A percentile compares a stretch with the other conserved stretches of the same genome.
These are phyloP conservation scores for Venturia pyrina DNA, from an alignment of 2,329 filamentous ascomycete species.

Conservation along the genomic window DNA sequence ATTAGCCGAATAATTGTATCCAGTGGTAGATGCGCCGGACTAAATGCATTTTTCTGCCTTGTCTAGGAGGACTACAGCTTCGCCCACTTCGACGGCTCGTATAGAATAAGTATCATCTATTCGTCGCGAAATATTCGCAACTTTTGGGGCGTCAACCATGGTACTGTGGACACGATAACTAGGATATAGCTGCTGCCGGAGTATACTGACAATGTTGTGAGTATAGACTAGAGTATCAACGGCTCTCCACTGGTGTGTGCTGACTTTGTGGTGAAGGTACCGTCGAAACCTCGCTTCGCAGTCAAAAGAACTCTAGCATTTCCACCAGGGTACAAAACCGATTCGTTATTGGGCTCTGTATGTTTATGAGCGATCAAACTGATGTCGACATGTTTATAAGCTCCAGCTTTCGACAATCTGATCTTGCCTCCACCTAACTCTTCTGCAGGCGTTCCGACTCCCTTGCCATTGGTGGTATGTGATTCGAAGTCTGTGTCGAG, in stretches of 20 bases:
- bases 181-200: slow-evolving; percentile 27
- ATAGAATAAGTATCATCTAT: slow-evolving; percentile 33
- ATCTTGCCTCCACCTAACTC: slow-evolving; percentile 45
- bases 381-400: slow-evolving; percentile 29
- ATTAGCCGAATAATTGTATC: slow-evolving; percentile 17
- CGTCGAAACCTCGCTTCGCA: slow-evolving; percentile 3
- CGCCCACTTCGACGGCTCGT: slow-evolving; percentile 25
- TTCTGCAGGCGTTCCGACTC: slow-evolving; percentile 44
- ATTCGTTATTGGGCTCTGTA: not conserved
- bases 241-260: slow-evolving; percentile 31
- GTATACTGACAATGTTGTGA: slow-evolving; percentile 24
- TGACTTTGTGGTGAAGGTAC: slow-evolving; percentile 19
- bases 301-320: not conserved
- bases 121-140: slow-evolving; percentile 31
- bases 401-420: slow-evolving; percentile 34
- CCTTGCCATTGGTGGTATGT: not conserved
- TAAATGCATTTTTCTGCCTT: slow-evolving; percentile 30
- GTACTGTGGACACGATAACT: slow-evolving; percentile 30
- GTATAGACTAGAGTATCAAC: slow-evolving; percentile 28
- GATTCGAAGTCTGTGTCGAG: not conserved
- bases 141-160: slow-evolving; percentile 27
- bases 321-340: not conserved
- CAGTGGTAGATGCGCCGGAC: slow-evolving; percentile 26
- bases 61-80: slow-evolving; percentile 20
- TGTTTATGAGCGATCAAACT: slow-evolving; percentile 21